phyloP scores from a whole-genome alignment of 2,329 filamentous ascomycete species.

The Didymella lethalis region DNA sequence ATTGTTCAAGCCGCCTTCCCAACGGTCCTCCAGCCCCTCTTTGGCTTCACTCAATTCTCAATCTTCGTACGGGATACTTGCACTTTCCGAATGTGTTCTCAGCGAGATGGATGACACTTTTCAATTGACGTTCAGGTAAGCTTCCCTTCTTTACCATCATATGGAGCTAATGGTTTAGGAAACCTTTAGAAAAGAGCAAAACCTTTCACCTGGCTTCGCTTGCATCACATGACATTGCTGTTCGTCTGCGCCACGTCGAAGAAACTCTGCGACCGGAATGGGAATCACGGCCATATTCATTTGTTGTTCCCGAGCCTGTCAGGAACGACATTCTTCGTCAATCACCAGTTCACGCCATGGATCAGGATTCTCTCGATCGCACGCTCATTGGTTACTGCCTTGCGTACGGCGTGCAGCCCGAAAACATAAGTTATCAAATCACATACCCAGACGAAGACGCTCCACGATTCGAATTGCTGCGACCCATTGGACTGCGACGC shows the following conservation, averaged over 20 bases:
- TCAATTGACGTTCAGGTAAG: slow-evolving; percentile 68
- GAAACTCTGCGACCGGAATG: slow-evolving; percentile 72
- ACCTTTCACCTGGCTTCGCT: slow-evolving; percentile 69
- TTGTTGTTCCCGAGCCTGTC: slow-evolving; percentile 64
- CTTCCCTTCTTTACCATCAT: not conserved
- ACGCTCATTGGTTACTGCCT: slow-evolving; percentile 74
- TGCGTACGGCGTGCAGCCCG: slow-evolving; percentile 72
- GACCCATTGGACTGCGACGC: slow-evolving; percentile 60
- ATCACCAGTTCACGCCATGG: slow-evolving; percentile 62
- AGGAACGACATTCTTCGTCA: slow-evolving; percentile 47
- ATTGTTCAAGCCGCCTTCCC: slow-evolving; percentile 64
- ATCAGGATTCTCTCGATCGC: slow-evolving; percentile 68
- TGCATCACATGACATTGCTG: slow-evolving; percentile 69
- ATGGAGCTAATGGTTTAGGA: slow-evolving; percentile 41
- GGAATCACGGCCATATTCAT: slow-evolving; percentile 68
- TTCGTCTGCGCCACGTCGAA: slow-evolving; percentile 67
- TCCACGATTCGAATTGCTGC: slow-evolving; percentile 70
- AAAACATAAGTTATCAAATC: slow-evolving; percentile 62
- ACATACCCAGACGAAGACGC: slow-evolving; percentile 64
- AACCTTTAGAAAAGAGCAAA: slow-evolving; percentile 64
- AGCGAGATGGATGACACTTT: slow-evolving; percentile 71
- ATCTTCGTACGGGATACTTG: slow-evolving; percentile 69
- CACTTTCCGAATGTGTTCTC: slow-evolving; percentile 66
- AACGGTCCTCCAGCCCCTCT: slow-evolving; percentile 63
- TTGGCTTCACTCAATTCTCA: slow-evolving; percentile 60